phyloP scores from a whole-genome alignment of 106 monocot genomes.

The Allium cepa region DNA sequence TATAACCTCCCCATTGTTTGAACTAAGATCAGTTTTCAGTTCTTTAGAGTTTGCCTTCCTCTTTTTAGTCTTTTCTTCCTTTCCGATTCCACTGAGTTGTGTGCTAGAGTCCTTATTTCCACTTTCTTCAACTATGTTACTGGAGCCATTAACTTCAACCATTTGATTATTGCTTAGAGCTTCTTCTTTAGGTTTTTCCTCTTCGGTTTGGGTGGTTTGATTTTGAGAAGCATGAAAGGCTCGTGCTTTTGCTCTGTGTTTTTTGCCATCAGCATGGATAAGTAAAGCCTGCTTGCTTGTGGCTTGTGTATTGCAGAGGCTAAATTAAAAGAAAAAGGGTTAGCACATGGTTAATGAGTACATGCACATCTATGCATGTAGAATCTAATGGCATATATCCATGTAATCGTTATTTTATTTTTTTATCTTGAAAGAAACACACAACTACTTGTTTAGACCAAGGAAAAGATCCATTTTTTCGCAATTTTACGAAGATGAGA shows the following conservation, averaged over 20 bases:
- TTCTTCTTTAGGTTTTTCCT: constrained; percentile 14
- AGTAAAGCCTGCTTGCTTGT: constrained; percentile 89
- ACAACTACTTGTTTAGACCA: too few species aligned
- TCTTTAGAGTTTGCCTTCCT: constrained; percentile 22
- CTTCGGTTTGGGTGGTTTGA: constrained; percentile 22
- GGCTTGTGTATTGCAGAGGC: constrained; percentile 84
- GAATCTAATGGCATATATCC: too few species aligned
- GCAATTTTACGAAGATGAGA: too few species aligned
- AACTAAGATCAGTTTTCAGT: neutral
- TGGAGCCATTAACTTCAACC: constrained; percentile 19
- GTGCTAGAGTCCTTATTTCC: neutral
- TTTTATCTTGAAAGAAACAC: too few species aligned
- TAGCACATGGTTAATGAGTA: too few species aligned
- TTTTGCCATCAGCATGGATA: constrained; percentile 94
- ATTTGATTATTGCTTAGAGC: constrained; percentile 4
- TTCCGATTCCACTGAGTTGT: neutral
- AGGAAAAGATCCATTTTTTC: too few species aligned
- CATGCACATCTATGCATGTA: too few species aligned
- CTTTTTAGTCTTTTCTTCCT: constrained; percentile 30
- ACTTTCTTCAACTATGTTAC: constrained; percentile 6
- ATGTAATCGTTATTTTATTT: too few species aligned
- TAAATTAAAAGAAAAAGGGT: constrained; percentile 12
- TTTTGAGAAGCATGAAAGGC: constrained; percentile 87
- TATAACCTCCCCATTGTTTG: constrained; percentile 48
- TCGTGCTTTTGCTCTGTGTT: constrained; percentile 90